These are phyloP conservation scores for Globisporangium okanoganense DNA, from an alignment of 352 stramenopile genomes.

Conservation along the genomic window DNA sequence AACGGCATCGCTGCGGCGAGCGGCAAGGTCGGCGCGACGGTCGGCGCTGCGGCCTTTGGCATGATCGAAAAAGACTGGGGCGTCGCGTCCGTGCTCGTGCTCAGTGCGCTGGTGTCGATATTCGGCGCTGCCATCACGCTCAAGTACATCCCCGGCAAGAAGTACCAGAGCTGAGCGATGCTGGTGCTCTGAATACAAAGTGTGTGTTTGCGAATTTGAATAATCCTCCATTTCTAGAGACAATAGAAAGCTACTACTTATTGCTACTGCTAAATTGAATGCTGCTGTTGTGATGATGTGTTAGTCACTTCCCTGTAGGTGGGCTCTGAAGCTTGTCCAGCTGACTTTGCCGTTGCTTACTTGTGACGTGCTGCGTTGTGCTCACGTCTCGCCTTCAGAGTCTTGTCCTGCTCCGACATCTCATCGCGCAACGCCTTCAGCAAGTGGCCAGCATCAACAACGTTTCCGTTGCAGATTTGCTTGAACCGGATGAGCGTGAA, in stretches of 20 bases:
- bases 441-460: conserved; percentile 42
- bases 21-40: conserved; percentile 70
- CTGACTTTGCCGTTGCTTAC: background rate
- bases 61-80: conserved; percentile 56
- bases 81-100: conserved; percentile 51
- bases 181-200: background rate
- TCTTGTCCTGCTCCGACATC: conserved; percentile 44
- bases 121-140: conserved; percentile 60
- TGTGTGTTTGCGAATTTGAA: conserved; percentile 4
- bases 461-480: conserved; percentile 66
- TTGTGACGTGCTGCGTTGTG: conserved; percentile 33
- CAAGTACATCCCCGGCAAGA: conserved; percentile 53
- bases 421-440: conserved; percentile 61
- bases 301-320: background rate
- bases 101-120: conserved; percentile 55
- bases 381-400: conserved; percentile 45
- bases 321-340: background rate
- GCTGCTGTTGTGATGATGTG: background rate
- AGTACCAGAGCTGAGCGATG: conserved; percentile 22
- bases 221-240: conserved; percentile 6
- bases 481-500: conserved; percentile 62
- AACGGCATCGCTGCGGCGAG: conserved; percentile 74
- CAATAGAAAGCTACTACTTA: conserved; percentile 4
- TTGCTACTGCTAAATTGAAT: background rate
- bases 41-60: conserved; percentile 60